phyloP scores from a whole-genome alignment of 176 grass and related monocot species.

The Bromus sterilis region DNA sequence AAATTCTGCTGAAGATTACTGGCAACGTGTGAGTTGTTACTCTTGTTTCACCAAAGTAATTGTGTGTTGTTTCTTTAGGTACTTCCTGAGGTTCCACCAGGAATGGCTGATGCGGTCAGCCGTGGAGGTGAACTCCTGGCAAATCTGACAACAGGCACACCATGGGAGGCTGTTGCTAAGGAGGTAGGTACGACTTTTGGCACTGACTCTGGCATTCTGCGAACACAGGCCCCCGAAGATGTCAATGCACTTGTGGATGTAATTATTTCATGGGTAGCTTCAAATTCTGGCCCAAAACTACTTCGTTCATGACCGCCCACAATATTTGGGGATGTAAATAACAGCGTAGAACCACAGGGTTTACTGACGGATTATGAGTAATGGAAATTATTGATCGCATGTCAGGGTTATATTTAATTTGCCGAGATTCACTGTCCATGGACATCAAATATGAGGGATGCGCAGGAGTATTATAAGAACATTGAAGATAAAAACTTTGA shows the following conservation, averaged over 20 bases:
- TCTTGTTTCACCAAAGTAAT: constrained; percentile 6
- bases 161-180: constrained; percentile 83
- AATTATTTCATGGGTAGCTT: constrained; percentile 68
- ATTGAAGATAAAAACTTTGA: background rate
- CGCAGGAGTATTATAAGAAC: background rate
- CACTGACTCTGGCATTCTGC: constrained; percentile 50
- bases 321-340: background rate
- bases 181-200: constrained; percentile 75
- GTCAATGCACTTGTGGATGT: constrained; percentile 60
- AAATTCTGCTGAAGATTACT: background rate
- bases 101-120: constrained; percentile 88
- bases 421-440: background rate
- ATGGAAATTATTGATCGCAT: background rate
- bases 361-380: background rate
- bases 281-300: constrained; percentile 73
- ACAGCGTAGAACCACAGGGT: background rate
- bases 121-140: constrained; percentile 72
- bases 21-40: background rate
- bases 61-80: constrained; percentile 40
- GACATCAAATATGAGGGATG: background rate
- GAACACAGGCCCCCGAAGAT: constrained; percentile 73
- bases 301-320: constrained; percentile 40
- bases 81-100: constrained; percentile 86
- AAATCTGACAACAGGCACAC: constrained; percentile 75
- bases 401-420: background rate